Conservation (phyloP, 2,329 filamentous ascomycete genomes). For the Sphaerulina musiva region DNA sequence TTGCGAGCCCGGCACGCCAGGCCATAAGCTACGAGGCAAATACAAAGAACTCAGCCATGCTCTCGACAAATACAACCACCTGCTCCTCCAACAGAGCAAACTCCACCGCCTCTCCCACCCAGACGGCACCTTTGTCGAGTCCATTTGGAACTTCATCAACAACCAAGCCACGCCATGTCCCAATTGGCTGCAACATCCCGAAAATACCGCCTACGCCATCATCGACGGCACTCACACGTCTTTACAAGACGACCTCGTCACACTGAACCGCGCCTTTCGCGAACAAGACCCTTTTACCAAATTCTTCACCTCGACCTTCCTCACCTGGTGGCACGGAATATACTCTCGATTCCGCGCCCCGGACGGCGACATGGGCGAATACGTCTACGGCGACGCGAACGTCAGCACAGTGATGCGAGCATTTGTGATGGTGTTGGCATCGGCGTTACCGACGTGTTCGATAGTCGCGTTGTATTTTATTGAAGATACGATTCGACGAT, state of each 20-base stretch:
- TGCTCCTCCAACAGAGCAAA: constrained; percentile 17
- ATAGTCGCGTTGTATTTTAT: constrained; percentile 27
- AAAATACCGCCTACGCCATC: constrained; percentile 22
- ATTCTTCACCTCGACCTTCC: constrained; percentile 14
- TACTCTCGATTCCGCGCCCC: constrained; percentile 9
- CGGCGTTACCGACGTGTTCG: constrained; percentile 22
- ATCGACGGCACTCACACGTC: constrained; percentile 12
- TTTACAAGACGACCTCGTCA: constrained; percentile 19
- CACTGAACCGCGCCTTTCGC: constrained; percentile 15
- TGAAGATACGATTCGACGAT: constrained; percentile 12
- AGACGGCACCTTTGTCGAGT: constrained; percentile 15
- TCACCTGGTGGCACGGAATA: constrained; percentile 14
- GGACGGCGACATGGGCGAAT: constrained; percentile 13
- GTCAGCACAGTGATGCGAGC: constrained; percentile 16
- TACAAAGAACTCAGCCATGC: constrained; percentile 14
- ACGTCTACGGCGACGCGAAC: constrained; percentile 16
- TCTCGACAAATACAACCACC: constrained; percentile 14
- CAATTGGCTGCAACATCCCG: constrained; percentile 21
- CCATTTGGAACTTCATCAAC: constrained; percentile 15
- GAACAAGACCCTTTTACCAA: constrained; percentile 18
- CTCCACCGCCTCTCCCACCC: constrained; percentile 16
- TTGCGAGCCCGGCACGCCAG: constrained; percentile 4
- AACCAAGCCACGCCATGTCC: constrained; percentile 7
- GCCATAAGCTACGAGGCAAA: constrained; percentile 9
- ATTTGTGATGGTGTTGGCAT: constrained; percentile 19